phyloP scores from a whole-genome alignment of 2,329 filamentous ascomycete species.

The Ophiostoma perfectum region DNA sequence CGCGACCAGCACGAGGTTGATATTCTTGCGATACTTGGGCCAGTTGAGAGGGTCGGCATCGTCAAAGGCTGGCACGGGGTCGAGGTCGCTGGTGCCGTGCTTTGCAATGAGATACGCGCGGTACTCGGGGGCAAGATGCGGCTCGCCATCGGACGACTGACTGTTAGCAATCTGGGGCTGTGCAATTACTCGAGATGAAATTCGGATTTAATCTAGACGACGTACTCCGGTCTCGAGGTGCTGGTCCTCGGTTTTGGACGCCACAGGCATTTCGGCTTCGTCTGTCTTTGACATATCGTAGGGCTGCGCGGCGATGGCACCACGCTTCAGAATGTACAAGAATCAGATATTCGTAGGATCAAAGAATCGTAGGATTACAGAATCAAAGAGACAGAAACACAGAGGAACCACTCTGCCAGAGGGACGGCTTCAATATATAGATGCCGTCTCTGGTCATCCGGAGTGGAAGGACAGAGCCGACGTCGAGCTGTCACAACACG shows the following conservation, averaged over 20 bases:
- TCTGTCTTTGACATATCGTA: neutral
- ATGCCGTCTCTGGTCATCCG: neutral
- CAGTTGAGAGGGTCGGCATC: constrained; percentile 23
- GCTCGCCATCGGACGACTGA: constrained; percentile 6
- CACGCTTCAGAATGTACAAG: no score
- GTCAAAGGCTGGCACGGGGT: constrained; percentile 19
- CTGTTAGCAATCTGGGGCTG: neutral
- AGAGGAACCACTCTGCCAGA: neutral
- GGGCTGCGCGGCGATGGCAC: no score
- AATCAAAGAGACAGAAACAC: no score
- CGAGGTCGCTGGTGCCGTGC: constrained; percentile 21
- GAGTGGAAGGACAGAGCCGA: neutral
- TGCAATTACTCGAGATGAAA: neutral
- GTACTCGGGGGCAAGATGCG: constrained; percentile 19
- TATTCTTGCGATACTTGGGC: constrained; percentile 35
- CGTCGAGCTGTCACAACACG: neutral
- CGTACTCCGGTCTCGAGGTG: neutral
- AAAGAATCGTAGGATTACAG: no score
- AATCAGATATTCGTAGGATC: no score
- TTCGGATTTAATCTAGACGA: neutral
- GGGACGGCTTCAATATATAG: neutral
- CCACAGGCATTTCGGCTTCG: neutral
- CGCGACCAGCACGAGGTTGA: constrained; percentile 49
- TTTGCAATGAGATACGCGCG: constrained; percentile 17
- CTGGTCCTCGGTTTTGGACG: neutral